Base-by-base conservation (phyloP, 495 filamentous ascomycete genomes). In the Lasiosphaeriaceae sp. region DNA sequence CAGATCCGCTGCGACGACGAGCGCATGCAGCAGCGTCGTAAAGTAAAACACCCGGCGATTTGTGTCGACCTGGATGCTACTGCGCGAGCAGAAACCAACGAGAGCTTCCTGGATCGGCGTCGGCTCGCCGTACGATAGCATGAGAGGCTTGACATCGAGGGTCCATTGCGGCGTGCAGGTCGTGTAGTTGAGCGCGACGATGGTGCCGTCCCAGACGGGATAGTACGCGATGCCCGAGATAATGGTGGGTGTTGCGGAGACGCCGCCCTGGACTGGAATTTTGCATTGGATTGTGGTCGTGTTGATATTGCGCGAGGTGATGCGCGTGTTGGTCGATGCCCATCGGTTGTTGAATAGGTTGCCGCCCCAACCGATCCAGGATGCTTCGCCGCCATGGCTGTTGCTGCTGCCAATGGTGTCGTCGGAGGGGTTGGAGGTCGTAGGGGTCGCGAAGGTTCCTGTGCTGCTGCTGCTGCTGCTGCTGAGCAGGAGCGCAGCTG, bases 1-100 rank as follows among this genome's bases (percentile, higher is more conserved):
- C n/a, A 53, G 50, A 47, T 73, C 57, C 8, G 69, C 67, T 2
- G 71, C 72, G 8, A 75, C 56, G 23, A 73, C n/a, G 22, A 75
- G 62, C 2, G 67, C 71, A 37, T 66, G 60, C 11, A 57, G 47
- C 24, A 53, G 56, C 4, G 72, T 75, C 6, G 54, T 71, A 37
- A 73, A 68, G 54, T 63, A 71, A 26, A 75, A 20, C 23, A 67
- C 50, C 29, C 70, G 55, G 21, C 59, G 61, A 21, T 61, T 55
- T 2, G 63, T 52, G 45, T 71, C 63, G 49, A 70, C 51, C 22
- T 64, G 60, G 3, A 65, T 65, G 50, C 64, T 64, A 3, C 69
- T 72, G 5, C 66, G 51, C 20, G 51, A 54, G 20, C 6, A 19
- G 11, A 22, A 7, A 12, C 2, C 5, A 5, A 45, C 17, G 45